phyloP scores from a whole-genome alignment of 805 yeast genomes.

The Scheffersomyces lignosus region DNA sequence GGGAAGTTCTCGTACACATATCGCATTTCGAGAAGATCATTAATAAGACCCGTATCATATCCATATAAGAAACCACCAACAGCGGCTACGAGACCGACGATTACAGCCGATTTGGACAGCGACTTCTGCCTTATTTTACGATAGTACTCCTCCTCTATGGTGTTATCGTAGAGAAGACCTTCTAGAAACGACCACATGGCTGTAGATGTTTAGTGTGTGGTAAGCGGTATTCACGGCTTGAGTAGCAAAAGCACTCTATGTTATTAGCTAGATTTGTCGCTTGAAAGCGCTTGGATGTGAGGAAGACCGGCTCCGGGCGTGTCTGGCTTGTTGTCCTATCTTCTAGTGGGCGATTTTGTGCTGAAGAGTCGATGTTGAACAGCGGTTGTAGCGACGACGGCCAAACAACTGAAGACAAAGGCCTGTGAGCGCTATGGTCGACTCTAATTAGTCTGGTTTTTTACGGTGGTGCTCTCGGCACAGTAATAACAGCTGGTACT shows the following conservation, averaged over 20 bases:
- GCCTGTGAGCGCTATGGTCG: too few species aligned
- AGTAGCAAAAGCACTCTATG: too few species aligned
- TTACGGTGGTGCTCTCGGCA: too few species aligned
- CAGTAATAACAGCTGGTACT: too few species aligned
- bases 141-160: conserved; percentile 37
- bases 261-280: too few species aligned
- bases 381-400: too few species aligned
- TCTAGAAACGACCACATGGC: conserved; percentile 13
- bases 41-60: conserved; percentile 85
- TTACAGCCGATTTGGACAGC: conserved; percentile 62
- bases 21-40: conserved; percentile 74
- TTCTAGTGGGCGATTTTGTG: too few species aligned
- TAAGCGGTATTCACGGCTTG: background rate
- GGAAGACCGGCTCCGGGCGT: too few species aligned
- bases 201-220: background rate
- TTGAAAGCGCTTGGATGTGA: background rate
- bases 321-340: too few species aligned
- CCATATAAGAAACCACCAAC: conserved; percentile 91
- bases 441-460: too few species aligned
- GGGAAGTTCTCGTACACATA: conserved; percentile 63
- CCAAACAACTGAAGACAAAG: too few species aligned
- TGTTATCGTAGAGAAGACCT: conserved; percentile 32
- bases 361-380: too few species aligned
- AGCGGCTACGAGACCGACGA: conserved; percentile 80
- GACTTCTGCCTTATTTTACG: conserved; percentile 42